These are phyloP conservation scores for Ganoderma sinense DNA, from an alignment of 1,284 basidiomycete species.

Conservation along the genomic window DNA sequence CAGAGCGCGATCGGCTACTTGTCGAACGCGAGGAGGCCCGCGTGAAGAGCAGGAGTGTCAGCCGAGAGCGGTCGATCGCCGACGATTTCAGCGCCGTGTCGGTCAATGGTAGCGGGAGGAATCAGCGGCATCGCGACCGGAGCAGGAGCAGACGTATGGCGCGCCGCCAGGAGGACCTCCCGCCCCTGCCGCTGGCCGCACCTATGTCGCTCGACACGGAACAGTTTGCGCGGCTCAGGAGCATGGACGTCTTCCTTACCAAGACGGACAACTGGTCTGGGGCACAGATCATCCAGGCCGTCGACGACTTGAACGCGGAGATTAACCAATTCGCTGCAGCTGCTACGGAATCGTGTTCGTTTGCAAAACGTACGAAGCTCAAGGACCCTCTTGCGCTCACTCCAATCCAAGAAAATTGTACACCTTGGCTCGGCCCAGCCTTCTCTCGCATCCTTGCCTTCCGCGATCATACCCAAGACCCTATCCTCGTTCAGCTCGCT, in stretches of 20 bases:
- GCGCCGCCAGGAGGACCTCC: slow-evolving; percentile 37
- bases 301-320: slow-evolving; percentile 82
- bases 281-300: slow-evolving; percentile 75
- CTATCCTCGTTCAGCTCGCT: slow-evolving; percentile 75
- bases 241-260: slow-evolving; percentile 71
- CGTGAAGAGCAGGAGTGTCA: slow-evolving; percentile 34
- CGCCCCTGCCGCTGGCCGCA: slow-evolving; percentile 32
- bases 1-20: slow-evolving; percentile 47
- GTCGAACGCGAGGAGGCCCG: slow-evolving; percentile 40
- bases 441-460: slow-evolving; percentile 64
- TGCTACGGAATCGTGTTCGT: slow-evolving; percentile 65
- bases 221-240: slow-evolving; percentile 53
- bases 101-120: slow-evolving; percentile 18
- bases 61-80: slow-evolving; percentile 25
- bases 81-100: slow-evolving; percentile 23
- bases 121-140: slow-evolving; percentile 30
- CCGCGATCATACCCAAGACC: slow-evolving; percentile 75
- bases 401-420: slow-evolving; percentile 57
- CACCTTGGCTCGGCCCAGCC: slow-evolving; percentile 63
- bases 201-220: slow-evolving; percentile 44
- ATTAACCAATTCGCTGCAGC: slow-evolving; percentile 79
- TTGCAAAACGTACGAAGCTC: slow-evolving; percentile 32
- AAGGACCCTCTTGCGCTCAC: slow-evolving; percentile 22
- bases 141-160: slow-evolving; percentile 34
- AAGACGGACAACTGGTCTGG: slow-evolving; percentile 79